Evolutionary conservation across 345 rosid species (phyloP), one percentile per base, ranked within the genome.

Genomic region (Rhizophora apiculata): DNA sequence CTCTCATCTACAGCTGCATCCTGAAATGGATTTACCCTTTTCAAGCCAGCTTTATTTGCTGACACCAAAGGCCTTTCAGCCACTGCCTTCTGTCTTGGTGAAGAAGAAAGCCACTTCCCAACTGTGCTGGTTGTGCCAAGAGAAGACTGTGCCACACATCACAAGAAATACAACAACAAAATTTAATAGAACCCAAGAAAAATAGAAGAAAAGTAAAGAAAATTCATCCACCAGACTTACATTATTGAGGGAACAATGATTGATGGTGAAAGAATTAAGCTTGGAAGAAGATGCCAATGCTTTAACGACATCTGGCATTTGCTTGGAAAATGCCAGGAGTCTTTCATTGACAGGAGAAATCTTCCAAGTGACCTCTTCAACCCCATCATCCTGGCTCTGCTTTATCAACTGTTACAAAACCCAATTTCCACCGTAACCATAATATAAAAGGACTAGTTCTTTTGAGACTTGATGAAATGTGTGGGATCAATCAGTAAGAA

Each of bases 311-410:
- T 85, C 85, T 5, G 90, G 87, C 77, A 75, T 56, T 43, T 80
- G 78, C 83, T 89, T 94, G 6, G 96, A 84, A 55, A 86, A 78
- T 60, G 96, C 81, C 66, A 79, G 85, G 54, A 95, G 90, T 60
- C 92, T 87, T 82, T 92, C 85, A 65, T 86, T 88, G 66, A 95
- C 88, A 0, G 99, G 99, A 81, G 99, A 90, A 72, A 92, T 82
- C 87, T 84, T 95, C 99, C 99, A 95, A 8, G 92, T 88, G 34
- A 95, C 77, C 79, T 87, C 96, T 48, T 87, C 97, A 27, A 80
- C 87, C 30, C 87, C 89, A 70, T 95, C 99, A 76, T 88, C 88
- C 76, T 95, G 99, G 78, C 93, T 95, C 82, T 87, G 99, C 85
- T 85, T 86, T 73, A 95, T 86, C 88, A 92, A 78, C 96, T 90